Percentiles rank a stretch among this genome's conserved stretches.
Conservation (phyloP, 2,329 filamentous ascomycete species). For the Grosmannia serpens region DNA sequence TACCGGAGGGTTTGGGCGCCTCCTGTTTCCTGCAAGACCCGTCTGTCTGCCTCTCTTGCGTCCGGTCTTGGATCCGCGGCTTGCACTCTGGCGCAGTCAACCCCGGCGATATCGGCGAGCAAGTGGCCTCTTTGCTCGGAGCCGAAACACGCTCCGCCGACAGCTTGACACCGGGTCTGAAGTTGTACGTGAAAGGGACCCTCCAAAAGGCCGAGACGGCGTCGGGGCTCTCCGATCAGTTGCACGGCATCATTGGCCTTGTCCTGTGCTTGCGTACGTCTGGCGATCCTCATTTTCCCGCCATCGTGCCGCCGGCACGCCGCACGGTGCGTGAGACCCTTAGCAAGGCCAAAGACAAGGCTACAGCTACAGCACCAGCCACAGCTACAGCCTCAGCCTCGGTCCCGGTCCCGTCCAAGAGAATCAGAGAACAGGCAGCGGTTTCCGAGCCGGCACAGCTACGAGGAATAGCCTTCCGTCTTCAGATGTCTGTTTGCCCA, state of each 20-base stretch:
- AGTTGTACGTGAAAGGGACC: not conserved
- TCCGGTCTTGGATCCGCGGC: too few relatives aligned
- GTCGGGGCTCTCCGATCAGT: not conserved
- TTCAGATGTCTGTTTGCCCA: not conserved
- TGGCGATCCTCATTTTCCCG: not conserved
- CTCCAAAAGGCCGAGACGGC: not conserved
- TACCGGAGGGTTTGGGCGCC: too few relatives aligned
- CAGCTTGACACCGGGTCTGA: not conserved
- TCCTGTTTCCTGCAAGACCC: too few relatives aligned
- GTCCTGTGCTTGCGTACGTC: not conserved
- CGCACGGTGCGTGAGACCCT: not conserved
- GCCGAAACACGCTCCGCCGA: too few relatives aligned
- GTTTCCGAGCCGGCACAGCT: not conserved
- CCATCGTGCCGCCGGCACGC: not conserved
- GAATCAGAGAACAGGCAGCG: not conserved
- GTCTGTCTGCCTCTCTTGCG: too few relatives aligned
- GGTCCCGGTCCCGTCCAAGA: not conserved
- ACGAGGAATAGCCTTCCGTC: not conserved
- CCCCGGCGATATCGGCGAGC: too few relatives aligned
- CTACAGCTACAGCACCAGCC: not conserved
- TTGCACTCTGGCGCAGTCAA: too few relatives aligned
- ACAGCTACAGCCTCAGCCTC: not conserved
- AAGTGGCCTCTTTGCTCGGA: too few relatives aligned
- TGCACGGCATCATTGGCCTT: not conserved
- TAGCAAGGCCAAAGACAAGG: not conserved